Evolutionary conservation across 2,329 filamentous ascomycete genomes (phyloP), one percentile per base, ranked within the genome.

Genomic region (Fusarium papillatum): DNA sequence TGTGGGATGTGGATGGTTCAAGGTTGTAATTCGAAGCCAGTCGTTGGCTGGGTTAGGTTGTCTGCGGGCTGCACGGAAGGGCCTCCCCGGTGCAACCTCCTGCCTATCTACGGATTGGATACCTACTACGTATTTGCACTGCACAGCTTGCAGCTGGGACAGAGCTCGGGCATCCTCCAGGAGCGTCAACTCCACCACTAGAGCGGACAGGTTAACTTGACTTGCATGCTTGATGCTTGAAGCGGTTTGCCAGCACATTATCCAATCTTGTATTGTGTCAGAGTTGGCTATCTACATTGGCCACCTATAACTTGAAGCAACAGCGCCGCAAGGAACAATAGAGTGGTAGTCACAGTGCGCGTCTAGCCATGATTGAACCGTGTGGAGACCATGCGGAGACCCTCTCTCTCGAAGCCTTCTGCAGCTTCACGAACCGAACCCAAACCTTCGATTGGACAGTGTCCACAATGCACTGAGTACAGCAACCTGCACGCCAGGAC

Each of bases 11-110:
- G 60, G 60, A 63, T 63, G 60, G 60, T 63, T 63, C 60, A 29
- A 63, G 60, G 60, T 63, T 50, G 62, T 64, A 64, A 50, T 26
- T 64, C 46, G 31, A 53, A 38, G 62, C n/a, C 62, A 41, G 29
- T 65, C 19, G 65, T 38, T 62, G 53, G 64, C 55, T 66, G 53
- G 39, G 43, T 60, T 53, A 39, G 38, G 57, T 61, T 69, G 69
- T 22, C 50, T 64, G 46, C 38, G 31, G 46, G 53, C 66, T 68
- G 66, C 55, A 76, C 67, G 70, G 70, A 71, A 73, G 34, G 38
- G 19, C 70, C 60, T 71, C 61, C 65, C 66, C 66, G 62, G 64
- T 43, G 60, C 70, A 65, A 53, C 67, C 66, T 61, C 46, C 36
- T 48, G 53, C 59, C 17, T 64, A 46, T 46, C 36, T 60, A 60